Percentiles rank a stretch among this genome's conserved stretches.
Conservation (phyloP, 2,329 filamentous ascomycete species). For the Trichoderma sp. region DNA sequence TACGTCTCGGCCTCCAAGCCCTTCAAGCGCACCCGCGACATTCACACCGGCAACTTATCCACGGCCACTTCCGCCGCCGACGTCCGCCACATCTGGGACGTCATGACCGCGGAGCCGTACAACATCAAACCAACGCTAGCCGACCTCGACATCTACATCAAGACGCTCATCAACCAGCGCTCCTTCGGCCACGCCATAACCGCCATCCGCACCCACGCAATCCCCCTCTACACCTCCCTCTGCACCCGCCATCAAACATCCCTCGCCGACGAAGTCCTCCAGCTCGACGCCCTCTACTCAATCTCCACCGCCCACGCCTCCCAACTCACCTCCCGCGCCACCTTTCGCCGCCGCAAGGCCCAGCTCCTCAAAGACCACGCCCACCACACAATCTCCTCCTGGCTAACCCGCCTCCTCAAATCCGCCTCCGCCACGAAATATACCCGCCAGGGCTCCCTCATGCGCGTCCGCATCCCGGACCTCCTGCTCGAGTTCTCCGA, state of each 20-base stretch:
- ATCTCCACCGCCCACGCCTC: background rate
- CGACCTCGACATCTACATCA: slow-evolving; percentile 49
- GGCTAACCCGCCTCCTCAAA: slow-evolving; percentile 30
- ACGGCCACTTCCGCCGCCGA: slow-evolving; percentile 40
- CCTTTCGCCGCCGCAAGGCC: slow-evolving; percentile 29
- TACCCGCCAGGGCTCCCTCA: slow-evolving; percentile 25
- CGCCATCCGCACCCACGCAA: slow-evolving; percentile 40
- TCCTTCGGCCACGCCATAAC: slow-evolving; percentile 33
- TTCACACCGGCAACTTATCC: slow-evolving; percentile 29
- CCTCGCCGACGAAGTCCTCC: slow-evolving; percentile 35
- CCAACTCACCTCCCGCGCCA: slow-evolving; percentile 19
- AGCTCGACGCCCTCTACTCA: slow-evolving; percentile 24
- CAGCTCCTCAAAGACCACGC: slow-evolving; percentile 34
- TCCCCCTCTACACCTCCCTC: slow-evolving; percentile 37
- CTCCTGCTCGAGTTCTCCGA: slow-evolving; percentile 35
- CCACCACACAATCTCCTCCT: slow-evolving; percentile 31
- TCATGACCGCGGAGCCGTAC: slow-evolving; percentile 59
- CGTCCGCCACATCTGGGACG: slow-evolving; percentile 54
- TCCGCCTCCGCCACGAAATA: slow-evolving; percentile 24
- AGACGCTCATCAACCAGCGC: slow-evolving; percentile 35
- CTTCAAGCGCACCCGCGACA: slow-evolving; percentile 36
- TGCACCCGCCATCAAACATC: slow-evolving; percentile 30
- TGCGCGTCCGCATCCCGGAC: slow-evolving; percentile 28
- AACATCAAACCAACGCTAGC: slow-evolving; percentile 54
- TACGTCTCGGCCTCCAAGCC: slow-evolving; percentile 52